phyloP scores from a whole-genome alignment of 2,329 filamentous ascomycete genomes.

The Neophaeococcomyces aloes region DNA sequence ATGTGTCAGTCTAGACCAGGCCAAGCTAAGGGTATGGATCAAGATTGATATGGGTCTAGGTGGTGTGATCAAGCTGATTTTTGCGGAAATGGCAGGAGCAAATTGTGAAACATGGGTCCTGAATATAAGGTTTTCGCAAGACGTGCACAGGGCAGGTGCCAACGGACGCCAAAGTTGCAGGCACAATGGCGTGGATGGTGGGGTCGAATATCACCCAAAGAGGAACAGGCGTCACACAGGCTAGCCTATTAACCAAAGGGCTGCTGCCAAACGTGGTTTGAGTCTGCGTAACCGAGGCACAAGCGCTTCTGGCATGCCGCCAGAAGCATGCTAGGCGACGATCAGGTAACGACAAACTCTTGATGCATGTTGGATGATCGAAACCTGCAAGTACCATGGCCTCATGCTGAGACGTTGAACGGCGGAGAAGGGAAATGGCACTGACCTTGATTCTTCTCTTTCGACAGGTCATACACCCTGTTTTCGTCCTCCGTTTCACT shows the following conservation, averaged over 20 bases:
- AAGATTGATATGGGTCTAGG: neutral
- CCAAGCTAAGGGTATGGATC: neutral
- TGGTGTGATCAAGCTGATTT: slow-evolving; percentile 3
- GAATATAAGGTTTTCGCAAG: slow-evolving; percentile 5
- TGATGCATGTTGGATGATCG: neutral
- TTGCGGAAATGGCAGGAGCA: neutral
- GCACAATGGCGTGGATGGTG: slow-evolving; percentile 4
- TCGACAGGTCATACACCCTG: slow-evolving; percentile 56
- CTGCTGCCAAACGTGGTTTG: neutral
- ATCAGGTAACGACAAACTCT: neutral
- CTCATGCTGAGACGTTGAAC: no score
- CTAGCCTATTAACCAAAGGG: neutral
- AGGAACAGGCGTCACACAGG: neutral
- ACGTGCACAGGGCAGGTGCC: slow-evolving; percentile 1
- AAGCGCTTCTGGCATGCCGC: slow-evolving; percentile 3
- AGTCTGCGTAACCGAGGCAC: slow-evolving; percentile 6
- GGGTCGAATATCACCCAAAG: slow-evolving; percentile 1
- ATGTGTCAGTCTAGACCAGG: slow-evolving; percentile 6
- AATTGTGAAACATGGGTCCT: slow-evolving; percentile 3
- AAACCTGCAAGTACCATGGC: neutral
- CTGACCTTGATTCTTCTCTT: slow-evolving; percentile 64
- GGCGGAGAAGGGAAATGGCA: slow-evolving; percentile 14
- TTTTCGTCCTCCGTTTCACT: slow-evolving; percentile 66
- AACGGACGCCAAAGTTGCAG: neutral
- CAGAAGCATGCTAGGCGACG: slow-evolving; percentile 3